These are phyloP conservation scores for Nannochloropsis salina DNA, from an alignment of 108 stramenopile genomes.

Conservation along the genomic window DNA sequence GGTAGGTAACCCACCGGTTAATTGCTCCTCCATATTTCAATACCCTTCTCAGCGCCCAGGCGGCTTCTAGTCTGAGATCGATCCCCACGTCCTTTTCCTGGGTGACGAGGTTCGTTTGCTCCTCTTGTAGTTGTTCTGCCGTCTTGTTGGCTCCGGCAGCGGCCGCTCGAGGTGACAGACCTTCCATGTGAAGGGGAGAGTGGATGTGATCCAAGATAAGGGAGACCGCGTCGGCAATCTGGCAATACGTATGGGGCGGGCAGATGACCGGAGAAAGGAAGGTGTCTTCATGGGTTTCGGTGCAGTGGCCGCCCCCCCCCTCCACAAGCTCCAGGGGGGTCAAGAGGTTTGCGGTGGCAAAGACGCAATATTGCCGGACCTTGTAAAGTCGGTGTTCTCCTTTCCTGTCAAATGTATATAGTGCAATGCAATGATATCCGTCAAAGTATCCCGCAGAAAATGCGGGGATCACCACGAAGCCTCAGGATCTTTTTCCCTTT, in stretches of 20 bases:
- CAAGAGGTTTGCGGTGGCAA: not conserved
- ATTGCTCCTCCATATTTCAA: not conserved
- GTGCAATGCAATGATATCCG: not conserved
- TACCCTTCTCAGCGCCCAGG: slow-evolving; percentile 8
- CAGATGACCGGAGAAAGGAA: not conserved
- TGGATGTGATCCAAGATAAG: not conserved
- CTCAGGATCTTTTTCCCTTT: not conserved
- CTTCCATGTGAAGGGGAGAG: not conserved
- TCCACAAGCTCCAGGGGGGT: not conserved
- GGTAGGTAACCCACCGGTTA: not conserved
- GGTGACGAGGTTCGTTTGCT: not conserved
- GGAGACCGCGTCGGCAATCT: not conserved
- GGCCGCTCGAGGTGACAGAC: not conserved
- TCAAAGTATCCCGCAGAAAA: too few relatives aligned
- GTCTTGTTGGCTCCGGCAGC: not conserved
- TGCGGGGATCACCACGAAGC: too few relatives aligned
- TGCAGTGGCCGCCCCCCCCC: too few relatives aligned
- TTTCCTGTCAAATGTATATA: not conserved
- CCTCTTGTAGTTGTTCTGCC: not conserved
- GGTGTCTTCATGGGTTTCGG: not conserved
- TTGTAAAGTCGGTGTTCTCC: slow-evolving; percentile 4
- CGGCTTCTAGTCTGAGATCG: not conserved
- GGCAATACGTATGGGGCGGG: not conserved
- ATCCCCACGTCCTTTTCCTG: not conserved
- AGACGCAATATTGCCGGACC: slow-evolving; percentile 4